Evolutionary conservation across 2,329 filamentous ascomycete species (phyloP).

Genomic region (Boeremia exigua): DNA sequence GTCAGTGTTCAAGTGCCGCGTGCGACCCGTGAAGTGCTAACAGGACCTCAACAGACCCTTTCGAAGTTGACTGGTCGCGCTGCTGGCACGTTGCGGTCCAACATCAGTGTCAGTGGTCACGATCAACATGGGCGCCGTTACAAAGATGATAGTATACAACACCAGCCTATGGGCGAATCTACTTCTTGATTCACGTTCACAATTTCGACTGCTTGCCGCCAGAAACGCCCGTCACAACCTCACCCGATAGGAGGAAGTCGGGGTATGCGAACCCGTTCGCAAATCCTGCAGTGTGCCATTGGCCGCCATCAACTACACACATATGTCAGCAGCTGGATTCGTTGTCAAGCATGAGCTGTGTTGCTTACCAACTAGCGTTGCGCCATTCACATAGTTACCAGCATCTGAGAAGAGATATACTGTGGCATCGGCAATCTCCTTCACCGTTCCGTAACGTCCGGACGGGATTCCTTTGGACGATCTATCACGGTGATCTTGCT

Average conservation of each 20-base stretch:
- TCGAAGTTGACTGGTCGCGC: not conserved
- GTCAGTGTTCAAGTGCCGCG: not conserved
- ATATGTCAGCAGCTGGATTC: conserved; percentile 20
- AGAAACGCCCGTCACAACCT: conserved; percentile 63
- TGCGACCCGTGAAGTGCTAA: not conserved
- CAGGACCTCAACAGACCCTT: not conserved
- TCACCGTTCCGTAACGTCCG: conserved; percentile 78
- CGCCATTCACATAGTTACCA: conserved; percentile 85
- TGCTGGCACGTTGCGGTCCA: not conserved
- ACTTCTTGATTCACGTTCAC: conserved; percentile 31
- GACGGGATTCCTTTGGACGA: conserved; percentile 63
- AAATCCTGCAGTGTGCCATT: conserved; percentile 54
- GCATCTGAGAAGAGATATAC: conserved; percentile 87
- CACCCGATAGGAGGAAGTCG: conserved; percentile 63
- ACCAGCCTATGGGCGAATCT: not conserved
- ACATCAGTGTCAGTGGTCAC: not conserved
- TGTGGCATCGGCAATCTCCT: conserved; percentile 91
- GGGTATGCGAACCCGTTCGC: conserved; percentile 59
- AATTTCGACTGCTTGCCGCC: conserved; percentile 64
- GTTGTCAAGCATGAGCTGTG: not conserved
- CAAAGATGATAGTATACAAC: not conserved
- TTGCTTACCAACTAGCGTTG: conserved; percentile 74
- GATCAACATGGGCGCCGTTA: not conserved
- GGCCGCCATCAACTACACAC: conserved; percentile 57
- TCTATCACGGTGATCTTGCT: conserved; percentile 37